Percentiles rank a stretch among this genome's conserved stretches.
These are phyloP conservation scores for Aegilops umbellulata DNA, from an alignment of 176 grass and related monocot genomes.

Conservation along the genomic window DNA sequence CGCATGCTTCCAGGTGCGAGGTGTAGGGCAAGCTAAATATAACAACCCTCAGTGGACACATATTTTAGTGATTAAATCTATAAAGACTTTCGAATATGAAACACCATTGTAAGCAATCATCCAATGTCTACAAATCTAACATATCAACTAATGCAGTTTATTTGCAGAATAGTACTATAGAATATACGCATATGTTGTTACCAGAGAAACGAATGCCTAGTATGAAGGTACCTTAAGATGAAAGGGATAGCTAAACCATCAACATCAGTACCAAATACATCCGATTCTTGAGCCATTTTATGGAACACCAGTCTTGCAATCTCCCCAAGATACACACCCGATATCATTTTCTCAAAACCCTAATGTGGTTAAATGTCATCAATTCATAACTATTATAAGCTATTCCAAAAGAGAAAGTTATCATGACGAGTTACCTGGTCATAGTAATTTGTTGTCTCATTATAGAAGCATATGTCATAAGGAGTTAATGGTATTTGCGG, in stretches of 20 bases:
- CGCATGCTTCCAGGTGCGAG: not conserved
- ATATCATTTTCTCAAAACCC: conserved; percentile 95
- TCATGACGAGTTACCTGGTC: conserved; percentile 57
- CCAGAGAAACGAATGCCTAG: not conserved
- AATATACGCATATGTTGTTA: not conserved
- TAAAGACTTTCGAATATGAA: not conserved
- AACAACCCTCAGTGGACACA: not conserved
- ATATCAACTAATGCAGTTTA: not conserved
- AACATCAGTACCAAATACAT: conserved; percentile 53
- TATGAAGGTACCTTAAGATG: conserved; percentile 57
- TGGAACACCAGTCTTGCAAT: conserved; percentile 73
- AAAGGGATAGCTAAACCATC: conserved; percentile 55
- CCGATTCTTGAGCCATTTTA: conserved; percentile 56
- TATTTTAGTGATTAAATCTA: not conserved
- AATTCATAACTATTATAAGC: not conserved
- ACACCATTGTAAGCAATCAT: not conserved
- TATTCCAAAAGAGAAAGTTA: not conserved
- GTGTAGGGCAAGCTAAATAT: not conserved
- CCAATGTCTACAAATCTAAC: not conserved
- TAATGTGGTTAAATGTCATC: conserved; percentile 13
- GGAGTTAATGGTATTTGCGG: conserved; percentile 74
- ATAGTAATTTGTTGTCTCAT: conserved; percentile 46
- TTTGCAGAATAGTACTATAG: not conserved
- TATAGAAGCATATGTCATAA: conserved; percentile 69
- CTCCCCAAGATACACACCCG: conserved; percentile 88